Evolutionary conservation across 2,329 filamentous ascomycete genomes (phyloP).

Genomic region (Cladosporium oxysporum): DNA sequence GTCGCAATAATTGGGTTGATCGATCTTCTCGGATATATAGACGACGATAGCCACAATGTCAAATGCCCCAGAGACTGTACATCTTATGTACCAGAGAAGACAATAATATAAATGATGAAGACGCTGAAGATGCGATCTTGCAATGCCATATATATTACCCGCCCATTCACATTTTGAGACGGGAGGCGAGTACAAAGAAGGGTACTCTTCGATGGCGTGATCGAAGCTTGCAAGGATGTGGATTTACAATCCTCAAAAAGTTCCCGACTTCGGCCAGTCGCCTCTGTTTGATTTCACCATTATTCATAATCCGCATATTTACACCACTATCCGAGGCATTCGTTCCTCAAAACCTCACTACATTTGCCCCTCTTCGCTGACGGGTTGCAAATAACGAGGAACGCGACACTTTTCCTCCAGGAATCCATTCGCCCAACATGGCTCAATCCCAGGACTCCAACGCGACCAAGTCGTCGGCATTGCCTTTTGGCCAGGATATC

Average conservation of each 20-base stretch:
- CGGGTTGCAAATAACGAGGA: conserved; percentile 13
- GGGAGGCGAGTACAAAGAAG: conserved; percentile 2
- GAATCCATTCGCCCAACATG: conserved; percentile 1
- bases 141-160: neutral
- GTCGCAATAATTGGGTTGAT: neutral
- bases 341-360: neutral
- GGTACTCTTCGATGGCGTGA: conserved; percentile 3
- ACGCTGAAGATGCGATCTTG: neutral
- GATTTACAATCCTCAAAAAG: conserved; percentile 16
- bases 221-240: neutral
- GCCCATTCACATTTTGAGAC: neutral
- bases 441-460: conserved; percentile 17
- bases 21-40: neutral
- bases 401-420: neutral
- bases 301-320: conserved; percentile 1
- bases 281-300: conserved; percentile 13
- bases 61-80: neutral
- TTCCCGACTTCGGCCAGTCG: conserved; percentile 20
- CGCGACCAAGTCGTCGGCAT: conserved; percentile 45
- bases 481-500: conserved; percentile 56
- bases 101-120: neutral
- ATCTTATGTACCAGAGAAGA: neutral
- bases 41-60: neutral
- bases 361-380: conserved; percentile 15
- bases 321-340: neutral